A percentile compares a stretch with the other conserved stretches of the same genome.
These are phyloP conservation scores for Casaregolazyma lundiana DNA, from an alignment of 1,139 yeast species.

Conservation along the genomic window DNA sequence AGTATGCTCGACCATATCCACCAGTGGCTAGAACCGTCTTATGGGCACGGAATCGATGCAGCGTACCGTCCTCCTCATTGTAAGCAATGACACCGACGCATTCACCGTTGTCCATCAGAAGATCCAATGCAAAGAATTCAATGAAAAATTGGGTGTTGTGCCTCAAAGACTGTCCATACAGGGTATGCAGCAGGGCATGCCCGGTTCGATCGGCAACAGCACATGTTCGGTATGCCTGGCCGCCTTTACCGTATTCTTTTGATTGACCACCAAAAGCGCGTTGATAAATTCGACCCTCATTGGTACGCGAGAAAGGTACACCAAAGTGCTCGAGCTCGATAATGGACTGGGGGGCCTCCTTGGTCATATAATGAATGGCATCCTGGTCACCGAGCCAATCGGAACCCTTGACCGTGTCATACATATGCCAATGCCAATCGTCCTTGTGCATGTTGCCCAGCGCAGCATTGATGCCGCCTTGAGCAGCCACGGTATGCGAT, in stretches of 20 bases:
- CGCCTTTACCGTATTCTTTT: constrained; percentile 93
- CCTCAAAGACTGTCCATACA: constrained; percentile 94
- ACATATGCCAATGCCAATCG: constrained; percentile 99
- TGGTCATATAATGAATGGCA: constrained; percentile 98
- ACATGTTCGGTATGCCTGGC: constrained; percentile 98
- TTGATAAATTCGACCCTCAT: constrained; percentile 95
- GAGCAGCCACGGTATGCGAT: constrained; percentile 98
- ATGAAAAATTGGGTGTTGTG: constrained; percentile 97
- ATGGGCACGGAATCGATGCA: constrained; percentile 96
- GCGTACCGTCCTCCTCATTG: constrained; percentile 98
- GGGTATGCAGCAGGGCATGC: constrained; percentile 91
- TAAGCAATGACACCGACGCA: constrained; percentile 97
- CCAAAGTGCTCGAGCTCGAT: constrained; percentile 97
- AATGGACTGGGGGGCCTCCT: constrained; percentile 94
- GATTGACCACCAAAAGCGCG: constrained; percentile 99
- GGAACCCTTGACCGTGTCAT: constrained; percentile 98
- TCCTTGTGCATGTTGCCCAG: constrained; percentile 94
- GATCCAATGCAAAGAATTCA: constrained; percentile 94
- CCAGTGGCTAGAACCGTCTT: constrained; percentile 97
- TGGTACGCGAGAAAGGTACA: constrained; percentile 96
- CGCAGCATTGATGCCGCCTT: constrained; percentile 99
- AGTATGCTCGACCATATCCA: constrained; percentile 98
- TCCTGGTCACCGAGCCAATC: constrained; percentile 99
- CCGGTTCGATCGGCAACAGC: constrained; percentile 99
- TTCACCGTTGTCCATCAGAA: constrained; percentile 92